Conservation (phyloP, 2,329 filamentous ascomycete genomes). For the Metarhizium album region DNA sequence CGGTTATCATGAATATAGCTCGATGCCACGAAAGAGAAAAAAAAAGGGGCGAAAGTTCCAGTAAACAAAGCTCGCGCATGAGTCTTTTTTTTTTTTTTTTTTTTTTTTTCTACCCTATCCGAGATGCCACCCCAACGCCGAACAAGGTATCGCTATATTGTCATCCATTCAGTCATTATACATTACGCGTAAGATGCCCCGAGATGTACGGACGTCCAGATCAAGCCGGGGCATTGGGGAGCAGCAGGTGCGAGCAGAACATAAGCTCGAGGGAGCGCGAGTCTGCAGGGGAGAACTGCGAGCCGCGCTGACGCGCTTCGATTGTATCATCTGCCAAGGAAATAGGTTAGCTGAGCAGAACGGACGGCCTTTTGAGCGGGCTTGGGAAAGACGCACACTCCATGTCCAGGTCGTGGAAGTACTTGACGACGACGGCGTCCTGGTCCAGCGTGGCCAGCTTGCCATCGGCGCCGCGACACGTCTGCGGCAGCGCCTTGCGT, state of each 20-base stretch:
- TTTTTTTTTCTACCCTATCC: not conserved
- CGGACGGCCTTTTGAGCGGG: not conserved
- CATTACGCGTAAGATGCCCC: constrained; percentile 12
- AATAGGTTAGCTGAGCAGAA: not conserved
- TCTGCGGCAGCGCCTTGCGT: constrained; percentile 47
- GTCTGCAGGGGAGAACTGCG: constrained; percentile 38
- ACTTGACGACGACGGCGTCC: constrained; percentile 35
- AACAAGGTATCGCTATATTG: constrained; percentile 7
- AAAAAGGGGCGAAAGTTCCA: no score
- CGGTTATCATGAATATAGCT: not conserved
- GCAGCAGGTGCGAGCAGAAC: constrained; percentile 37
- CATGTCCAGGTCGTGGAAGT: constrained; percentile 45
- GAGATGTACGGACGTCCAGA: not conserved
- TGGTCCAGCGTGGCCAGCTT: constrained; percentile 37
- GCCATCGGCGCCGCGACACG: constrained; percentile 33
- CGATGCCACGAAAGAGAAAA: not conserved
- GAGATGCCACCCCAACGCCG: constrained; percentile 14
- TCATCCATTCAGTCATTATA: constrained; percentile 20
- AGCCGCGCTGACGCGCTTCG: constrained; percentile 35
- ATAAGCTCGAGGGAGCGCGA: constrained; percentile 40
- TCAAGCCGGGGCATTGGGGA: constrained; percentile 21
- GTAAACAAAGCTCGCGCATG: not conserved
- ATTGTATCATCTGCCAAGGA: constrained; percentile 21
- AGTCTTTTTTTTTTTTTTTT: not conserved
- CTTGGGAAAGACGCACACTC: constrained; percentile 31